phyloP scores from a whole-genome alignment of 108 stramenopile species.

The Cyclostephanos invisitatus region DNA sequence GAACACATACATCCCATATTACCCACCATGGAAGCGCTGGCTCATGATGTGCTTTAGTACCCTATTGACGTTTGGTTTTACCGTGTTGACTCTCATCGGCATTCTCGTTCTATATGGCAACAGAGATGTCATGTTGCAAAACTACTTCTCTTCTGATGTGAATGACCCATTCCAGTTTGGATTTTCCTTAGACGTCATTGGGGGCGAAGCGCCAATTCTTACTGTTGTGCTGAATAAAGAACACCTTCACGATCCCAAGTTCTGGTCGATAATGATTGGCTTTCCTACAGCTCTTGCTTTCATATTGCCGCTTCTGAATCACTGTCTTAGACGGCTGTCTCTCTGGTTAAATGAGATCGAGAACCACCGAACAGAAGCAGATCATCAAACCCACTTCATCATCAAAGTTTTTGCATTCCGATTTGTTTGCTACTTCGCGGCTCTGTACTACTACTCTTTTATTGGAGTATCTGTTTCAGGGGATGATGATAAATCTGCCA shows the following conservation, averaged over 20 bases:
- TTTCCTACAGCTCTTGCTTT: conserved; percentile 85
- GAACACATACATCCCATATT: conserved; percentile 77
- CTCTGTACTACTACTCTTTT: conserved; percentile 96
- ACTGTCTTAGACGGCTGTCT: conserved; percentile 77
- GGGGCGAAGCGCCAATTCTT: conserved; percentile 48
- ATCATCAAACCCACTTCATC: conserved; percentile 92
- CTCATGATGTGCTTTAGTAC: conserved; percentile 80
- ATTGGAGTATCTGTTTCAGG: conserved; percentile 24
- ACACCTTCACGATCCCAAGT: conserved; percentile 72
- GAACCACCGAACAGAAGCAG: conserved; percentile 94
- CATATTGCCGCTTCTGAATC: conserved; percentile 82
- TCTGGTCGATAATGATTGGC: conserved; percentile 80
- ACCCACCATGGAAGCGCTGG: conserved; percentile 86
- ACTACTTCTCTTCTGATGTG: conserved; percentile 60
- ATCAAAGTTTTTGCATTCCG: conserved; percentile 98
- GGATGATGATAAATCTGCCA: conserved; percentile 45
- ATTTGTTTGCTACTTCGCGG: conserved; percentile 97
- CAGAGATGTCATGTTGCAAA: conserved; percentile 82
- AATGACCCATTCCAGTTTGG: conserved; percentile 50
- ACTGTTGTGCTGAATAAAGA: conserved; percentile 64
- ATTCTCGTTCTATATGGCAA: conserved; percentile 88
- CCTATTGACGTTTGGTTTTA: conserved; percentile 80
- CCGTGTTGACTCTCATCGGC: conserved; percentile 67
- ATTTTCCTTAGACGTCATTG: conserved; percentile 59
- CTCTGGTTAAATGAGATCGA: conserved; percentile 88